Evolutionary conservation across 768 basidiomycete genomes (phyloP).

Genomic region (Aureoboletus auriporus): DNA sequence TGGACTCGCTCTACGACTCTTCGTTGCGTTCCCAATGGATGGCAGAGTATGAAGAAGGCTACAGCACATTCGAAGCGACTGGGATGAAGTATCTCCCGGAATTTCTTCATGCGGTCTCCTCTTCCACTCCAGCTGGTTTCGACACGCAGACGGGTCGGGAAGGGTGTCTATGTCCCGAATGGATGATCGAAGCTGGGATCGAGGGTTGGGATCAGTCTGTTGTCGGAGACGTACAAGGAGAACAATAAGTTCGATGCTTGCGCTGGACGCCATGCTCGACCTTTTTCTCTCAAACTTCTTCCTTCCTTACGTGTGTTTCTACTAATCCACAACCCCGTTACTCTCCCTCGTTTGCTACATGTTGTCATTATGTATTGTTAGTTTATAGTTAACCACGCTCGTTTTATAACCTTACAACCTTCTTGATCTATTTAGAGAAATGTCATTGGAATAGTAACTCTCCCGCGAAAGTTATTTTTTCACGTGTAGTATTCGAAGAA

Average conservation of each 20-base stretch:
- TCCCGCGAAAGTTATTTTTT: too few species aligned
- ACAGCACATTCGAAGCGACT: not conserved
- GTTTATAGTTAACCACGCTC: too few species aligned
- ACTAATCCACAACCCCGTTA: not conserved
- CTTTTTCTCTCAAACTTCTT: not conserved
- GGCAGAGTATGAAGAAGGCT: constrained; percentile 9
- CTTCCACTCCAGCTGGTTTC: too few species aligned
- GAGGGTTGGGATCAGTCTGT: constrained; percentile 11
- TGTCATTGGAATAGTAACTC: too few species aligned
- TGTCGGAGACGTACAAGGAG: too few species aligned
- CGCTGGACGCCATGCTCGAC: not conserved
- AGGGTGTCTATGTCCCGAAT: constrained; percentile 21
- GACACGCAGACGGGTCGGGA: not conserved
- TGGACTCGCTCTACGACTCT: constrained; percentile 6
- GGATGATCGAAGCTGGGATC: constrained; percentile 16
- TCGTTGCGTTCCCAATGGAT: constrained; percentile 11
- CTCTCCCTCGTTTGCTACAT: not conserved
- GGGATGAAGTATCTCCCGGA: not conserved
- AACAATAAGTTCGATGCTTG: too few species aligned
- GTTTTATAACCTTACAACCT: too few species aligned
- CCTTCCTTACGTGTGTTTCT: not conserved
- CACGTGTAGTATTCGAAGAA: too few species aligned
- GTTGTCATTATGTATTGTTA: too few species aligned
- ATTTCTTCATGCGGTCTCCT: not conserved
- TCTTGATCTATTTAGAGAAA: too few species aligned